These are phyloP conservation scores for Cyclotella atomus DNA, from an alignment of 108 stramenopile genomes.

Conservation along the genomic window DNA sequence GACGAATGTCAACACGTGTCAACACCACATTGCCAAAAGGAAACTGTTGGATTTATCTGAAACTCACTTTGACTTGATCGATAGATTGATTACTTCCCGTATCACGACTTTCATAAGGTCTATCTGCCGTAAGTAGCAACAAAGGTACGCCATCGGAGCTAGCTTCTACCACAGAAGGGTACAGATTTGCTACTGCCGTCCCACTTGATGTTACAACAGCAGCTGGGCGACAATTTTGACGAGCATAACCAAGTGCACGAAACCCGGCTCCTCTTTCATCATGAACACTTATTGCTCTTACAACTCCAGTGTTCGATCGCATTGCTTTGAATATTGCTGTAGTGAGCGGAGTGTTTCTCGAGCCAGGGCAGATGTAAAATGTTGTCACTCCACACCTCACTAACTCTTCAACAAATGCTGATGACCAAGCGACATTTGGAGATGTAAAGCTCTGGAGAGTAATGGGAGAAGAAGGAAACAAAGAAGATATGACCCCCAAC, in stretches of 20 bases:
- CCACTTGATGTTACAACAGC: constrained; percentile 92
- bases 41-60: background rate
- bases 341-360: constrained; percentile 90
- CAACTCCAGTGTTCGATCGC: constrained; percentile 64
- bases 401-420: constrained; percentile 90
- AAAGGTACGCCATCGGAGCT: constrained; percentile 82
- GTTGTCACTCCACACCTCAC: constrained; percentile 80
- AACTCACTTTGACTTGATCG: constrained; percentile 80
- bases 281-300: constrained; percentile 80
- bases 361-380: constrained; percentile 92
- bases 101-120: constrained; percentile 90
- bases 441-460: constrained; percentile 70
- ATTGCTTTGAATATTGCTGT: constrained; percentile 73
- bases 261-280: constrained; percentile 96
- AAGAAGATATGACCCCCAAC: constrained; percentile 72
- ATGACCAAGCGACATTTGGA: constrained; percentile 88
- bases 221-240: constrained; percentile 73
- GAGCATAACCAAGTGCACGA: constrained; percentile 87
- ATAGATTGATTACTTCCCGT: constrained; percentile 94
- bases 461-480: constrained; percentile 81
- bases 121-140: constrained; percentile 90
- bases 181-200: constrained; percentile 92
- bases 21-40: too few relatives aligned
- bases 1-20: background rate
- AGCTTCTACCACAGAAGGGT: constrained; percentile 90